These are phyloP conservation scores for Chlorella vulgaris DNA, from an alignment of 139 green algal genomes.

Conservation along the genomic window DNA sequence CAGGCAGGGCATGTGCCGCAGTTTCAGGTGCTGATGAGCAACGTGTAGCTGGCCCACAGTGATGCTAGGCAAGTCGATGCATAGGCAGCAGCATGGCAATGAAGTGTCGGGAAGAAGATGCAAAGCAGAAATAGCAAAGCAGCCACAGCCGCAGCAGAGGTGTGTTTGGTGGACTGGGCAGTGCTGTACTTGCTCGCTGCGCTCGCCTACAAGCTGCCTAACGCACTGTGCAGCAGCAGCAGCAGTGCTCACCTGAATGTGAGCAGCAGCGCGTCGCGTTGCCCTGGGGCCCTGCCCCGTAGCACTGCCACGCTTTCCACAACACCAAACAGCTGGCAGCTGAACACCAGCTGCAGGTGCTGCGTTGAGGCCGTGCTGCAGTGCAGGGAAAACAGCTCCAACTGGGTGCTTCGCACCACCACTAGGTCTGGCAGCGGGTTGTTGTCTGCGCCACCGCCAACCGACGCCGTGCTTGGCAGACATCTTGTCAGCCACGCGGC, in stretches of 20 bases:
- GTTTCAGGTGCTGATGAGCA: no score
- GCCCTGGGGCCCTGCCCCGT: constrained; percentile 19
- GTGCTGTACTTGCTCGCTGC: no score
- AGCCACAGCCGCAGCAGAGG: no score
- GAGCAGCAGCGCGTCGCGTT: constrained; percentile 72
- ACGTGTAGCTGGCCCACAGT: no score
- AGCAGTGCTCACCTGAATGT: constrained; percentile 59
- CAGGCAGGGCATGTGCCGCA: no score
- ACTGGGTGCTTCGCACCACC: constrained; percentile 60
- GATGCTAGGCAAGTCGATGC: no score
- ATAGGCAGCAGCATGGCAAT: no score
- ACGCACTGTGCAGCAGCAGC: background rate
- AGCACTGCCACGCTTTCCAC: constrained; percentile 81
- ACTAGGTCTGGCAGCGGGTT: constrained; percentile 71
- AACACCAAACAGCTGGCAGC: constrained; percentile 60
- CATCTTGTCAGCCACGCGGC: constrained; percentile 69
- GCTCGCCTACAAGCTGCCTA: no score
- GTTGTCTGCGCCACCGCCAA: background rate
- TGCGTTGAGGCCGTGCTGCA: background rate
- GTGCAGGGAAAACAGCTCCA: constrained; percentile 75
- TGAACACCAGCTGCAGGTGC: constrained; percentile 60
- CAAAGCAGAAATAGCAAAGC: no score
- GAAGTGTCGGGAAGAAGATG: no score
- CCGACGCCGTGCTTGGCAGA: background rate
- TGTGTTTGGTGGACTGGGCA: no score